Base-by-base conservation (phyloP, 805 yeast species). In the Saccharomycopsis selenospora region DNA sequence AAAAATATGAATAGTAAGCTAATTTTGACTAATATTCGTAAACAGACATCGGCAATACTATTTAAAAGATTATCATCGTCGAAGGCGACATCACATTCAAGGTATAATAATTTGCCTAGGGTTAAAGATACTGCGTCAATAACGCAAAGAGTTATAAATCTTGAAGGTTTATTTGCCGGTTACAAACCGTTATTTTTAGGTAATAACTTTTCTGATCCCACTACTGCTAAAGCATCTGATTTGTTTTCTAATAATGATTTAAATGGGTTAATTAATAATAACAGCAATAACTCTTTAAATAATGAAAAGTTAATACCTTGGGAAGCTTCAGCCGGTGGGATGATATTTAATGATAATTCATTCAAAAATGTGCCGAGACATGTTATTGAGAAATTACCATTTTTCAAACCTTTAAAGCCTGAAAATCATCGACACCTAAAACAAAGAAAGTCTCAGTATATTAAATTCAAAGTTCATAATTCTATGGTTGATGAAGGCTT, bases 401-500 rank as follows among this genome's bases (percentile, higher is more conserved):
- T 74, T 0, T 70, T 66, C 53, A 58, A 56, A 47, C 47, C 64
- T 41, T 51, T 78, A 87, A 69, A 74, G 80, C 66, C 77, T 77
- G 67, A 86, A 79, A 73, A 82, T 73, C 78, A 80, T 64, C 91
- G 80, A 66, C 83, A 80, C 71, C 74, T 76, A 63, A 75, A 80
- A 68, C 80, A 80, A 77, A 76, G 85, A 68, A 81, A 76, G 72
- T 79, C 77, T 40, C 86, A 80, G 63, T 72, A 88, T 53, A 60
- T 64, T 3, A 55, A 51, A 13, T 54, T 65, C 57, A 61, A 57
- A 46, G 62, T 65, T 10, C 67, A 66, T 48, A 63, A 59, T 47
- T 50, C 62, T 1, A 57, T 55, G 40, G 60, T 66, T 4, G 62
- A 61, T 45, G 68, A 62, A 40, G 61, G 60, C 42, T 38, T 64